Conservation (phyloP, 1,284 basidiomycete genomes). For the Rhodotorula sp. region DNA sequence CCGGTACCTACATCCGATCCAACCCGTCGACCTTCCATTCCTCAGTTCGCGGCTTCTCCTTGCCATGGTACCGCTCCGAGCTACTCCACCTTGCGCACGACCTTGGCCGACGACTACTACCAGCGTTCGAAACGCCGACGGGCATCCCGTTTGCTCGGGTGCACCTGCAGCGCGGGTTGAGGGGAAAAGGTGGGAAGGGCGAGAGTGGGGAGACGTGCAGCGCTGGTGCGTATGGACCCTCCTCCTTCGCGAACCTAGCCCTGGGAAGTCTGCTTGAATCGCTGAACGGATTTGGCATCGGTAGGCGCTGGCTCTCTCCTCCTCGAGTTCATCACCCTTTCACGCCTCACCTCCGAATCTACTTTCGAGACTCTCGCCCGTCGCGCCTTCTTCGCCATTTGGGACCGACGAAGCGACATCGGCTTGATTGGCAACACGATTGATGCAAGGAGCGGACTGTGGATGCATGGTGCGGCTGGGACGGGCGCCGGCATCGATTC, state of each 20-base stretch:
- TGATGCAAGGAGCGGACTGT: constrained; percentile 55
- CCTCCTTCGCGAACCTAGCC: not conserved
- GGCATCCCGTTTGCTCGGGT: constrained; percentile 86
- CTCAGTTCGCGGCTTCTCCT: constrained; percentile 30
- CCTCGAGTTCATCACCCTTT: constrained; percentile 86
- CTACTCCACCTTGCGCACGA: constrained; percentile 76
- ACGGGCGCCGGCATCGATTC: constrained; percentile 91
- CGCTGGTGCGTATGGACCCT: constrained; percentile 18
- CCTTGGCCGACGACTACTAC: constrained; percentile 75
- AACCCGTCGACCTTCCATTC: constrained; percentile 7
- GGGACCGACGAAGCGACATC: constrained; percentile 72
- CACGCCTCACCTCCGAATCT: constrained; percentile 78
- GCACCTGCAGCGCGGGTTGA: constrained; percentile 59
- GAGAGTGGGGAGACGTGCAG: constrained; percentile 31
- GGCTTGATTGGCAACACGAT: constrained; percentile 85
- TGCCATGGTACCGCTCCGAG: constrained; percentile 56
- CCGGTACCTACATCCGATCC: not conserved
- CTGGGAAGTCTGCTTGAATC: not conserved
- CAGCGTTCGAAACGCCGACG: constrained; percentile 80
- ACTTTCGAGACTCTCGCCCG: constrained; percentile 66
- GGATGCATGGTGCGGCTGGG: constrained; percentile 56
- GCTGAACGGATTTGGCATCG: constrained; percentile 56
- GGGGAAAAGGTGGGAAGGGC: constrained; percentile 17
- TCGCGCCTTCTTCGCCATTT: constrained; percentile 81
- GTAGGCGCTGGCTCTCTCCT: constrained; percentile 89